Evolutionary conservation across 352 stramenopile genomes (phyloP), one percentile per base, ranked within the genome.

Genomic region (Phytophthora europaea): DNA sequence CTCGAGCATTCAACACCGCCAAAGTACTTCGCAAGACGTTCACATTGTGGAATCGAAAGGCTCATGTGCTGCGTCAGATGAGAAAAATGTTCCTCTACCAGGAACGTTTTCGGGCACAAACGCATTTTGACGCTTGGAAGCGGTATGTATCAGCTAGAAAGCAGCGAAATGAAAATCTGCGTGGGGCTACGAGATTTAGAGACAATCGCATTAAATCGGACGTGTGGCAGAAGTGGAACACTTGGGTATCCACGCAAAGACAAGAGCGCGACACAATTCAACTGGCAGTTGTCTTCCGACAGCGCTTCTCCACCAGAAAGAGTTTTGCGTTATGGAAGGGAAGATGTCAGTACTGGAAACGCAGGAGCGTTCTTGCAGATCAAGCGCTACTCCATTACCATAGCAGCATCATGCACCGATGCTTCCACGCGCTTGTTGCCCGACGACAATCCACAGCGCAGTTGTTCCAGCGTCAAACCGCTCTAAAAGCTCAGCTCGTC

Each of bases 101-200:
- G 55, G 74, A 80, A 34, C 51, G 59, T 1, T 83, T 79, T 26
- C 65, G 68, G 22, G 53, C 79, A 0, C 73, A 81, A 51, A 78
- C n/a, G 8, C 81, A 91, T 47, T 89, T 91, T 56, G 52, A 61
- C 4, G 70, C 75, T 4, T 92, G 85, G 85, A 87, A 83, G 51
- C 75, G 73, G 7, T 77, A 74, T 18, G 45, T 69, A 3, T 45
- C 20, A 12, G n/a, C 61, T 10, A 78, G 74, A 22, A 81, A 73
- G 45, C 45, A 82, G 13, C 65, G 78, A 34, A 52, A 81, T 12
- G 53, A 64, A 34, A 79, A 66, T 31, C 34, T 89, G 12, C 50
- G 66, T 22, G 43, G 45, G 4, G 77, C 76, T 2, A 81, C 65
- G 9, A 62, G 26, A 18, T 88, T 86, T 40, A 80, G 82, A 53